Conservation (phyloP, 202 grass and related monocot species). For the Setaria italica region DNA sequence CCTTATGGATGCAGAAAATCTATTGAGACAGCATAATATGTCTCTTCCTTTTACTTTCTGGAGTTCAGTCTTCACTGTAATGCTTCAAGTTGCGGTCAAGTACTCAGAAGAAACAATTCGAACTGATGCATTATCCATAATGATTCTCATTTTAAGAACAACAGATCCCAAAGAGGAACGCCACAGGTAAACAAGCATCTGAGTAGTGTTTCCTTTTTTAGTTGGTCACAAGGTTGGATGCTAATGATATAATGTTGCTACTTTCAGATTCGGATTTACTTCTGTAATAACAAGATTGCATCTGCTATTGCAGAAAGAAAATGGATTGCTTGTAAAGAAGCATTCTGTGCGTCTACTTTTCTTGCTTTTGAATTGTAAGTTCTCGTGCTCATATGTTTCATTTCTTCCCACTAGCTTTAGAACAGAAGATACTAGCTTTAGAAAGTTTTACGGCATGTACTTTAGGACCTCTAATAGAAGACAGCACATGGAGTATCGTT, state of each 20-base stretch:
- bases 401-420: constrained; percentile 25
- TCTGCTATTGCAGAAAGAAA: constrained; percentile 73
- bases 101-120: constrained; percentile 60
- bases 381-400: constrained; percentile 25
- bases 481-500: background rate
- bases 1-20: constrained; percentile 34
- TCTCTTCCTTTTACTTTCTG: constrained; percentile 68
- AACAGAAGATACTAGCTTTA: constrained; percentile 32
- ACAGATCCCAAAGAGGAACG: constrained; percentile 67
- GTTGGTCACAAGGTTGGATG: constrained; percentile 18
- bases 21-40: constrained; percentile 36
- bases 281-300: constrained; percentile 70
- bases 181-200: constrained; percentile 63
- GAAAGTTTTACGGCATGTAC: no score
- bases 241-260: constrained; percentile 38
- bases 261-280: constrained; percentile 75
- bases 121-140: constrained; percentile 73
- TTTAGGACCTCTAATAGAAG: background rate
- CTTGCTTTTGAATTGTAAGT: constrained; percentile 95
- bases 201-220: constrained; percentile 42
- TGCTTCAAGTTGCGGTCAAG: constrained; percentile 58
- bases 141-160: constrained; percentile 80
- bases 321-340: constrained; percentile 71
- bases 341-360: constrained; percentile 86
- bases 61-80: constrained; percentile 60